Evolutionary conservation across 768 basidiomycete species (phyloP), one percentile per base, ranked within the genome.

Genomic region (Multifurca ochricompacta): DNA sequence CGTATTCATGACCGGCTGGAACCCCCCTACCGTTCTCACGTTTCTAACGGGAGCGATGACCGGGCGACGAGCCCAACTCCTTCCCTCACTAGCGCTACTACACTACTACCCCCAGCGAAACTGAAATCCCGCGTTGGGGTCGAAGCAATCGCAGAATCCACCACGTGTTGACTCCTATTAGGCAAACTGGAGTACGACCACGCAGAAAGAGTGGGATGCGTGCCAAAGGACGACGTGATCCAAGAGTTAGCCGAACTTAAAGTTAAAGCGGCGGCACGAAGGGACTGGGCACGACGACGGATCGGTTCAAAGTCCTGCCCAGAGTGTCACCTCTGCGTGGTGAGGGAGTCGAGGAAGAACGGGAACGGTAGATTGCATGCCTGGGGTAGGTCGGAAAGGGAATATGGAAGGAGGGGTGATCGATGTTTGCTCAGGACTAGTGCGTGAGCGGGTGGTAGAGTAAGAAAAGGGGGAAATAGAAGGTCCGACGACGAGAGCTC

Each of bases 231-330:
- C 3, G 83, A 84, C 0, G 83, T 83, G 52, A 89, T 66, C 87
- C 87, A 88, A 4, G 86, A 89, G 16, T 72, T 79, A 65, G 85
- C 83, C 6, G 85, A 86, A 8, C 75, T 81, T 18, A 81, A 65
- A 30, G 83, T 79, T 30, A 66, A 65, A 36, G 76, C 78, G 32
- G 73, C 73, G 39, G 70, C 65, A 8, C 71, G 69, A 31, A 68
- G 65, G 7, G 79, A 77, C 19, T 70, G 54, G 1, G 54, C 65
- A 42, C 79, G 76, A 30, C 79, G 77, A 48, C 79, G 73, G 73
- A 87, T 85, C 8, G 82, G 84, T 58, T 87, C 85, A 6, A 79
- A 70, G 56, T 80, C 77, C 45, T 60, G 50, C 32, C 58, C 65
- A 64, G 46, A 76, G 40, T 62, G 59, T 52, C 66, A 62, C 47